These are phyloP conservation scores for Diplocarpon rosae DNA, from an alignment of 2,329 filamentous ascomycete species.

Conservation along the genomic window DNA sequence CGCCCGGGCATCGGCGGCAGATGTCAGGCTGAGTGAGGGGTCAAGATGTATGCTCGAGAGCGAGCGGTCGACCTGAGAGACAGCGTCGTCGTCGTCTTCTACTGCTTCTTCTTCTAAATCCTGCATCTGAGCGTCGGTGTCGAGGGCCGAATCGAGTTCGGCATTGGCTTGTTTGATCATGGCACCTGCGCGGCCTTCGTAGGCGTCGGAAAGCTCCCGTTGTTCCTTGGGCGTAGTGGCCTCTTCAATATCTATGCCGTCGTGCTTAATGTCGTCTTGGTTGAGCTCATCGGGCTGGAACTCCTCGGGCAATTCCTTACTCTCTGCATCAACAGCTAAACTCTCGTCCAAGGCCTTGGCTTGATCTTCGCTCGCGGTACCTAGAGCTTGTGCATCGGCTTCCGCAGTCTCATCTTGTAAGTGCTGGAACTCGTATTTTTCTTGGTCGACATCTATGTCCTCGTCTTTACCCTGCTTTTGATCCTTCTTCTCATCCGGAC, in stretches of 20 bases:
- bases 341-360: conserved; percentile 75
- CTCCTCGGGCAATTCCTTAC: conserved; percentile 46
- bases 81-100: conserved; percentile 9
- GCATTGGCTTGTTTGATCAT: conserved; percentile 37
- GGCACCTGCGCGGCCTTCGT: conserved; percentile 48
- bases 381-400: conserved; percentile 85
- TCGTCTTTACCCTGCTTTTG: conserved; percentile 30
- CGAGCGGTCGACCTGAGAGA: conserved; percentile 35
- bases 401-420: conserved; percentile 71
- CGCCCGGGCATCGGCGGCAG: conserved; percentile 50
- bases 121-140: conserved; percentile 29
- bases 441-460: conserved; percentile 40
- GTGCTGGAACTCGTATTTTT: conserved; percentile 88
- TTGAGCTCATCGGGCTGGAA: conserved; percentile 31
- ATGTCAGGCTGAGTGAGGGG: conserved; percentile 10
- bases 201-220: conserved; percentile 34
- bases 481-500: conserved; percentile 40
- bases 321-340: conserved; percentile 71
- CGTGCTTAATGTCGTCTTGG: conserved; percentile 35
- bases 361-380: conserved; percentile 78
- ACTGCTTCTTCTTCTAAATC: conserved; percentile 28
- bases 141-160: conserved; percentile 36
- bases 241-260: conserved; percentile 33
- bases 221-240: conserved; percentile 31
- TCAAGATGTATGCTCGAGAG: conserved; percentile 64